These are phyloP conservation scores for Macadamia tetraphylla DNA, from an alignment of 164 flowering plant species.

Conservation along the genomic window DNA sequence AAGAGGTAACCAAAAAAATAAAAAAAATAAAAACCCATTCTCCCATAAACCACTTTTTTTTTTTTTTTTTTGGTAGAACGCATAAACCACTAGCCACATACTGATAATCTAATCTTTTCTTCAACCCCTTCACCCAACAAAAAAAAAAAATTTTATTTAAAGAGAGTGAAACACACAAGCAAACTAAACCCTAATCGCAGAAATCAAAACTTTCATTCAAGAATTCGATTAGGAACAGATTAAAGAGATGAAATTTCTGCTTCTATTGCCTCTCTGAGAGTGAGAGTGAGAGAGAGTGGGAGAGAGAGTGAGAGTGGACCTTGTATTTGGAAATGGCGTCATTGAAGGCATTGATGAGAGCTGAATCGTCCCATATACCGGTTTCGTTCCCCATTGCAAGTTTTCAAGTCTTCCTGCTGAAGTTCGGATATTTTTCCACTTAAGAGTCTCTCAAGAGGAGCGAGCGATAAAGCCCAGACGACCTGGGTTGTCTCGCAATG, in stretches of 20 bases:
- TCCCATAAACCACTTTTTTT: too few relatives aligned
- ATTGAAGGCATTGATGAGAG: constrained; percentile 64
- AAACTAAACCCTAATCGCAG: neutral
- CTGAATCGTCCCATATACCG: constrained; percentile 70
- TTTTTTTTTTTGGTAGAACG: too few relatives aligned
- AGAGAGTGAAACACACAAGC: neutral
- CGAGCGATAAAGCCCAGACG: too few relatives aligned
- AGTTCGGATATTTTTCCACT: too few relatives aligned
- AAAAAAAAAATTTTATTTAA: neutral
- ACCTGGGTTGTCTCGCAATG: too few relatives aligned
- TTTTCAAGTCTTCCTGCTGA: neutral
- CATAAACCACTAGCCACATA: too few relatives aligned
- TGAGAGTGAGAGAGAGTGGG: constrained; percentile 2
- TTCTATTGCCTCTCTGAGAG: neutral
- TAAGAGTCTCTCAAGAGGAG: too few relatives aligned
- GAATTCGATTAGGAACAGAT: neutral
- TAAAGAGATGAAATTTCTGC: neutral
- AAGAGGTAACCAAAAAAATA: too few relatives aligned
- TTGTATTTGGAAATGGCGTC: constrained; percentile 57
- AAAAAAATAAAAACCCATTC: too few relatives aligned
- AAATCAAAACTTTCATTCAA: neutral
- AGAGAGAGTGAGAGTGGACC: constrained; percentile 29
- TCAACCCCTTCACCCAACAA: neutral
- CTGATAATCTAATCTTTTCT: too few relatives aligned
- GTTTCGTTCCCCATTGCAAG: constrained; percentile 38